A percentile compares a stretch with the other conserved stretches of the same genome.
phyloP scores from a whole-genome alignment of 2,329 filamentous ascomycete species.

The Chaetomiaceae sp. region DNA sequence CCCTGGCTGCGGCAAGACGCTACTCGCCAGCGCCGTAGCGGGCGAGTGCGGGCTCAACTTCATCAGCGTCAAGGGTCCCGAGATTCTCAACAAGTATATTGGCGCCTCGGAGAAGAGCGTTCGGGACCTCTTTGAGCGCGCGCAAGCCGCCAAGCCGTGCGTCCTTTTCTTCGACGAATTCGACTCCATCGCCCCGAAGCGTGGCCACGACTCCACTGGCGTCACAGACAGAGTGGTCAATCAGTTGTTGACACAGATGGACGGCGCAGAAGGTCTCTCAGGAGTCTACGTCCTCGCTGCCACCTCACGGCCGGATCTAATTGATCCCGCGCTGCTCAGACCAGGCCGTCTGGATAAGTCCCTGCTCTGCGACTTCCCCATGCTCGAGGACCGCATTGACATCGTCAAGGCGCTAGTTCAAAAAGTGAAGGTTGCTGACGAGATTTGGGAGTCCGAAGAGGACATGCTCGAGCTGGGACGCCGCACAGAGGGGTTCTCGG shows the following conservation, averaged over 20 bases:
- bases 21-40: conserved; percentile 92
- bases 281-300: conserved; percentile 96
- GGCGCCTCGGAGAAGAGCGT: conserved; percentile 96
- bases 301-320: conserved; percentile 86
- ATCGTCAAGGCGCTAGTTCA: conserved; percentile 79
- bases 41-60: conserved; percentile 98
- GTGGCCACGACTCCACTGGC: conserved; percentile 93
- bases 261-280: conserved; percentile 88
- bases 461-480: conserved; percentile 67
- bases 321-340: conserved; percentile 85
- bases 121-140: conserved; percentile 88
- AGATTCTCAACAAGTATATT: conserved; percentile 99
- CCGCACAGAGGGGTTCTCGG: conserved; percentile 82
- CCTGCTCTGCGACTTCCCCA: conserved; percentile 83
- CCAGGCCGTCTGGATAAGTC: conserved; percentile 93
- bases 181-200: conserved; percentile 93
- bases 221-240: conserved; percentile 99
- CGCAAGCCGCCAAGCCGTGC: conserved; percentile 83
- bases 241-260: conserved; percentile 97
- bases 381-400: conserved; percentile 72
- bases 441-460: conserved; percentile 51
- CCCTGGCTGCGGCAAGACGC: conserved; percentile 92
- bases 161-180: conserved; percentile 99
- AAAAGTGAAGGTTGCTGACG: conserved; percentile 67
- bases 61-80: conserved; percentile 95